phyloP scores from a whole-genome alignment of 371 early-diverging fungal genomes.

The Basidiobolus meristosporus region DNA sequence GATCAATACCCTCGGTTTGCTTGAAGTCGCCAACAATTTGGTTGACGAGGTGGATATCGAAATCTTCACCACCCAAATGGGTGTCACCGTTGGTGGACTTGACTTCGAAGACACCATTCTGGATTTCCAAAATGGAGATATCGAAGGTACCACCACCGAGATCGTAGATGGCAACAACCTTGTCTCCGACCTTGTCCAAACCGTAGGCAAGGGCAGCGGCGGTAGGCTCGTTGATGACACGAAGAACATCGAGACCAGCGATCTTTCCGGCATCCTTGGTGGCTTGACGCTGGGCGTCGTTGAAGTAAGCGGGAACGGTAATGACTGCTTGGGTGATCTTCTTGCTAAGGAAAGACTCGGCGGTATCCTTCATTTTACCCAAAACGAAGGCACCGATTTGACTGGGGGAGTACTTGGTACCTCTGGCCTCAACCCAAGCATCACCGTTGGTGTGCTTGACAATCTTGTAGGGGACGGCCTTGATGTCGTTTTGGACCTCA shows the following conservation, averaged over 20 bases:
- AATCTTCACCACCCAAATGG: constrained; percentile 98
- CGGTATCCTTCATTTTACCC: constrained; percentile 88
- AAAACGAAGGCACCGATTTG: constrained; percentile 88
- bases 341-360: constrained; percentile 74
- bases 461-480: constrained; percentile 81
- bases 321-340: constrained; percentile 81
- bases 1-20: constrained; percentile 56
- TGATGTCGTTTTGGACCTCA: constrained; percentile 69
- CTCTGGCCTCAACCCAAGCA: constrained; percentile 91
- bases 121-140: constrained; percentile 95
- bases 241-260: constrained; percentile 89
- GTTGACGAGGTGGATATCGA: constrained; percentile 78
- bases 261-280: constrained; percentile 97
- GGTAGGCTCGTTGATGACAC: constrained; percentile 99
- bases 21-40: constrained; percentile 74
- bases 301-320: constrained; percentile 77
- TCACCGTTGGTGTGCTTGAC: constrained; percentile 83
- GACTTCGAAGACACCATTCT: constrained; percentile 96
- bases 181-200: constrained; percentile 84
- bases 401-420: constrained; percentile 88
- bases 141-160: constrained; percentile 99
- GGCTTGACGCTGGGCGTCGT: constrained; percentile 96
- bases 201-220: constrained; percentile 99
- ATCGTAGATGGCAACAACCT: constrained; percentile 88
- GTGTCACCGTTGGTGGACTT: constrained; percentile 95